Evolutionary conservation across 345 rosid species (phyloP).

Genomic region (Euphorbia lathyris): DNA sequence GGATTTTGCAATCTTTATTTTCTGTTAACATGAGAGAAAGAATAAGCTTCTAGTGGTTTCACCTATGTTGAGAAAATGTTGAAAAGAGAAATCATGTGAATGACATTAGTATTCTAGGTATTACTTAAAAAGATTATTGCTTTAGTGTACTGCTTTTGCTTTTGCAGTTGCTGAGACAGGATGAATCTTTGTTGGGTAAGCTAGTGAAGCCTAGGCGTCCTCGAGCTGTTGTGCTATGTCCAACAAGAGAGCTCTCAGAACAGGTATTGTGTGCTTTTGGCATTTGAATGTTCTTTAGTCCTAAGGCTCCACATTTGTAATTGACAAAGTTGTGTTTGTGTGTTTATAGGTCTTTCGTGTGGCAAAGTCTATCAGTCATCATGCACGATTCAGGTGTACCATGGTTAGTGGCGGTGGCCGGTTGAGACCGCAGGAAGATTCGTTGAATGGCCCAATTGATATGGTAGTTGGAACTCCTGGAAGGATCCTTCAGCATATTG

Average conservation of each 20-base stretch:
- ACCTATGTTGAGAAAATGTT: neutral
- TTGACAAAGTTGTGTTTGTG: conserved; percentile 9
- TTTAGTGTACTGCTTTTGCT: conserved; percentile 23
- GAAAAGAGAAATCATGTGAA: neutral
- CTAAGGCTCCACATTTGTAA: neutral
- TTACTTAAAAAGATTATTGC: neutral
- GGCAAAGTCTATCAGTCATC: conserved; percentile 87
- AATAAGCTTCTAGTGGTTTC: neutral
- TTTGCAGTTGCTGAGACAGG: conserved; percentile 73
- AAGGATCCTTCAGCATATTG: conserved; percentile 89
- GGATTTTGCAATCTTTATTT: neutral
- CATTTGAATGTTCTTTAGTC: neutral
- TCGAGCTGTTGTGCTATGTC: conserved; percentile 87
- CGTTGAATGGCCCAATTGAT: conserved; percentile 75
- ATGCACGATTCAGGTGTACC: conserved; percentile 79
- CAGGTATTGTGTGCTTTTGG: conserved; percentile 47
- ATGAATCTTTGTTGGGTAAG: conserved; percentile 64
- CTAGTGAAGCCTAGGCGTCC: conserved; percentile 83
- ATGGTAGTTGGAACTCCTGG: conserved; percentile 98
- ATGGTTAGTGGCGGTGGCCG: conserved; percentile 95
- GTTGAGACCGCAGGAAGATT: conserved; percentile 84
- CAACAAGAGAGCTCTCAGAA: conserved; percentile 92
- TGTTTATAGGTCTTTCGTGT: conserved; percentile 74
- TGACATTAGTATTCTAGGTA: neutral
- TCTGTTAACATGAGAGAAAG: too few relatives aligned